A percentile compares a stretch with the other conserved stretches of the same genome.
Conservation (phyloP, 1,139 yeast species). For the Torulaspora globosa region DNA sequence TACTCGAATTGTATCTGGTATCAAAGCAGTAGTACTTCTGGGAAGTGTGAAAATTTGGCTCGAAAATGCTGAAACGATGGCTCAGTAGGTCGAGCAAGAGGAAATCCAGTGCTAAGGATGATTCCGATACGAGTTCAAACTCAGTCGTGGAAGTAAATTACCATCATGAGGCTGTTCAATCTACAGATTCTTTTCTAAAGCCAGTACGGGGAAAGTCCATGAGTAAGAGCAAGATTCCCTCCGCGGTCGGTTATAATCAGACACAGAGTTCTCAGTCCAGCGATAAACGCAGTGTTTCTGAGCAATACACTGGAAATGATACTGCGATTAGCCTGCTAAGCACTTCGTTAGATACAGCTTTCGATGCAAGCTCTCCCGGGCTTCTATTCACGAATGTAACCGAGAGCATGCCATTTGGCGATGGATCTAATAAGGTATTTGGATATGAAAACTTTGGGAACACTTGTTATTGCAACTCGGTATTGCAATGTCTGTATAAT, state of each 20-base stretch:
- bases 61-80: constrained; percentile 20
- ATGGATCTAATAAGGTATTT: constrained; percentile 68
- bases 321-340: constrained; percentile 13
- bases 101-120: constrained; percentile 4
- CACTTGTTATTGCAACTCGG: constrained; percentile 92
- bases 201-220: constrained; percentile 9
- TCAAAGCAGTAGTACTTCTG: background rate
- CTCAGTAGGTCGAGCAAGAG: constrained; percentile 15
- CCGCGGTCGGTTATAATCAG: constrained; percentile 7
- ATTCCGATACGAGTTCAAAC: background rate
- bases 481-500: constrained; percentile 80
- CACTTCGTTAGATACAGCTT: constrained; percentile 12
- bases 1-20: background rate
- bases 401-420: constrained; percentile 45
- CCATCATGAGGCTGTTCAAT: background rate
- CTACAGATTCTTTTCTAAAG: constrained; percentile 7
- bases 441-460: constrained; percentile 96
- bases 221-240: constrained; percentile 5
- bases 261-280: constrained; percentile 1
- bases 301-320: constrained; percentile 10
- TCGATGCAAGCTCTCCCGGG: constrained; percentile 11
- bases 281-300: constrained; percentile 4
- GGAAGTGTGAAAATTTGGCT: background rate
- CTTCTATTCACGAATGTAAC: constrained; percentile 12
- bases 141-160: background rate